A percentile compares a stretch with the other conserved stretches of the same genome.
These are phyloP conservation scores for Ammopiptanthus mongolicus DNA, from an alignment of 306 rosid species.

Conservation along the genomic window DNA sequence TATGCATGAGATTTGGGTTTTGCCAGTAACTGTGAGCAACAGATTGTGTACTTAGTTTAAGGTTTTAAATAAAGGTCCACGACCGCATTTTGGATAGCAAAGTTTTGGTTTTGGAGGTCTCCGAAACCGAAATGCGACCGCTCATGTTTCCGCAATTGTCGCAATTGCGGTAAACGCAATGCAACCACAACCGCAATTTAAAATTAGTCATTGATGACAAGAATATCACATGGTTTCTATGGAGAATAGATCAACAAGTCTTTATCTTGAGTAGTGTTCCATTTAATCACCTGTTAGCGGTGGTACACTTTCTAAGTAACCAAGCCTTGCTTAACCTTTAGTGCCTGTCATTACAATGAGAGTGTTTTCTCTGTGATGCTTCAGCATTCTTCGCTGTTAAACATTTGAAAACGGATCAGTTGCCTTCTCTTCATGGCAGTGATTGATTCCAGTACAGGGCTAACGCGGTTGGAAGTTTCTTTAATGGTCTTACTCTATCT, in stretches of 20 bases:
- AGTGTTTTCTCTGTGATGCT: background rate
- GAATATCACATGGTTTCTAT: too few species aligned
- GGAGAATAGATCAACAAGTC: background rate
- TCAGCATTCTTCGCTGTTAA: background rate
- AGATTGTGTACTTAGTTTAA: background rate
- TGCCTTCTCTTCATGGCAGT: background rate
- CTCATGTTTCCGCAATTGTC: too few species aligned
- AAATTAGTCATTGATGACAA: too few species aligned
- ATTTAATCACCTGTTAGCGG: background rate
- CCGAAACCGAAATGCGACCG: too few species aligned
- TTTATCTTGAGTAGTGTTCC: background rate
- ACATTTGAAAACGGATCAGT: background rate
- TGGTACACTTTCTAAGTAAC: background rate
- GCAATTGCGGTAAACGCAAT: too few species aligned
- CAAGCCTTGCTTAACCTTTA: background rate
- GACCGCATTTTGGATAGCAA: too few species aligned
- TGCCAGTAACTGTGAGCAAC: background rate
- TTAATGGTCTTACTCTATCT: background rate
- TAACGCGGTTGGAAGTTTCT: background rate
- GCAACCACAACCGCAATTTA: too few species aligned
- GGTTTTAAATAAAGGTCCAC: too few species aligned
- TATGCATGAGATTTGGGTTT: background rate
- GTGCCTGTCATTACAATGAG: background rate
- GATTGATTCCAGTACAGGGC: background rate
- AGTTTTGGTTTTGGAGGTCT: too few species aligned